Conservation (phyloP, 495 filamentous ascomycete species). For the Annulohypoxylon stygium region DNA sequence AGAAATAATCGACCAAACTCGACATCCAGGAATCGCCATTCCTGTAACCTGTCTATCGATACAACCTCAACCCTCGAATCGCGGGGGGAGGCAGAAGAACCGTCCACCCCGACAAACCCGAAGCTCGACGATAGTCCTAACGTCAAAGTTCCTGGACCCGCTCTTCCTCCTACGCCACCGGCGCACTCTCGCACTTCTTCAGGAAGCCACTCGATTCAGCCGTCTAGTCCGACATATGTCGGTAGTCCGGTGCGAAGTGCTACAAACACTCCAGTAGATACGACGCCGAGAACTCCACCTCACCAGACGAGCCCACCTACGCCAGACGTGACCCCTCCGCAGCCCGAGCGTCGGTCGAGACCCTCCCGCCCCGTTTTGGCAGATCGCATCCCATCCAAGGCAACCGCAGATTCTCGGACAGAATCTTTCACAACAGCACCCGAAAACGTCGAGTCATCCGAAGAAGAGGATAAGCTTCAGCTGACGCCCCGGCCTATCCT, state of each 20-base stretch:
- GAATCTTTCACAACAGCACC: constrained; percentile 81
- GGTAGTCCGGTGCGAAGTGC: constrained; percentile 53
- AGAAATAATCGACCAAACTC: constrained; percentile 49
- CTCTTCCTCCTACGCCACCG: constrained; percentile 67
- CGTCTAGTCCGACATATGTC: constrained; percentile 52
- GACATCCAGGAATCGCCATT: constrained; percentile 41
- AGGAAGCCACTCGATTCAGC: constrained; percentile 54
- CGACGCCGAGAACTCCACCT: constrained; percentile 67
- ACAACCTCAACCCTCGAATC: constrained; percentile 43
- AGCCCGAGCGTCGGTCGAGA: constrained; percentile 53
- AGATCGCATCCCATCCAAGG: constrained; percentile 61
- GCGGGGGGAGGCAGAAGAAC: constrained; percentile 32
- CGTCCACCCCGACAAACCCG: constrained; percentile 43
- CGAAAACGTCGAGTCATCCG: constrained; percentile 71
- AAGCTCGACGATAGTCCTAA: constrained; percentile 51
- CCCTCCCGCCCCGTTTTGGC: constrained; percentile 55
- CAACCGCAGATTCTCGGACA: constrained; percentile 68
- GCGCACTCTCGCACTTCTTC: constrained; percentile 67
- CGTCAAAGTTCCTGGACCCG: constrained; percentile 51
- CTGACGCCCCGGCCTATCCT: constrained; percentile 63
- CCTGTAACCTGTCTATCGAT: constrained; percentile 41
- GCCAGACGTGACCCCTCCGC: constrained; percentile 76
- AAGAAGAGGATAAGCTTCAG: constrained; percentile 64
- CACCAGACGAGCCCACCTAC: constrained; percentile 78
- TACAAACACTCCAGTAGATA: constrained; percentile 46